phyloP scores from a whole-genome alignment of 2,329 filamentous ascomycete species.

The Torrubiellomyces zombiae region DNA sequence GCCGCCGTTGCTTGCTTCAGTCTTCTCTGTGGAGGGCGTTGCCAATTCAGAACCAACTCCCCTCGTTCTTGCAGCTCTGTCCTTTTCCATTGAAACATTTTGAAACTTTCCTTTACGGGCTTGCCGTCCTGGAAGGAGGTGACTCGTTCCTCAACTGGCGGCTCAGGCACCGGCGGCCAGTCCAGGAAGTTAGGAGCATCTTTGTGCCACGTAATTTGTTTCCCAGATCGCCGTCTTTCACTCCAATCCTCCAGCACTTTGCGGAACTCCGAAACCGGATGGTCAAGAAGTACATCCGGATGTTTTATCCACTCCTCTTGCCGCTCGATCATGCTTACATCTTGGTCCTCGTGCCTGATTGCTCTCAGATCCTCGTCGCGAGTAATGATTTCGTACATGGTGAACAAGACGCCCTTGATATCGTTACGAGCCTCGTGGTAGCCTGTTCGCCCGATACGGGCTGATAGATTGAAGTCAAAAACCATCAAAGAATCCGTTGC shows the following conservation, averaged over 20 bases:
- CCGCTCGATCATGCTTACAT: conserved; percentile 6
- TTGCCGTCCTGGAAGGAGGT: conserved; percentile 1
- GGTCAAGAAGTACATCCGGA: conserved; percentile 15
- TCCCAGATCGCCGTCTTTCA: conserved; percentile 4
- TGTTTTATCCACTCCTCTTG: conserved; percentile 15
- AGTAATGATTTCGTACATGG: conserved; percentile 19
- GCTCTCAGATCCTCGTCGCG: conserved; percentile 9
- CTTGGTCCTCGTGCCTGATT: conserved; percentile 11
- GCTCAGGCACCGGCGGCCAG: conserved; percentile 2
- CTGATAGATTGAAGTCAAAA: conserved; percentile 19
- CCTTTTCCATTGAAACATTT: conserved; percentile 1
- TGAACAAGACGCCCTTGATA: conserved; percentile 17
- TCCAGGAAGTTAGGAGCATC: conserved; percentile 2
- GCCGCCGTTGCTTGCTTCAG: no score
- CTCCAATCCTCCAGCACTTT: conserved; percentile 11
- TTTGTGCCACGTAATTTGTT: conserved; percentile 1
- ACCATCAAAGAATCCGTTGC: conserved; percentile 15
- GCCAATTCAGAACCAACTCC: conserved; percentile 6
- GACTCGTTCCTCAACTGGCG: conserved; percentile 1
- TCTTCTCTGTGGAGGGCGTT: no score
- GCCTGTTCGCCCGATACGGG: conserved; percentile 6
- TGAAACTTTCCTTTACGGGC: conserved; percentile 1
- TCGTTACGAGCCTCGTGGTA: conserved; percentile 11
- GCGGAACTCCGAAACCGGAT: conserved; percentile 12
- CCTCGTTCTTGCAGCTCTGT: conserved; percentile 2